Evolutionary conservation across 345 rosid species (phyloP), one percentile per base, ranked within the genome.

Genomic region (Arabidopsis arenosa): DNA sequence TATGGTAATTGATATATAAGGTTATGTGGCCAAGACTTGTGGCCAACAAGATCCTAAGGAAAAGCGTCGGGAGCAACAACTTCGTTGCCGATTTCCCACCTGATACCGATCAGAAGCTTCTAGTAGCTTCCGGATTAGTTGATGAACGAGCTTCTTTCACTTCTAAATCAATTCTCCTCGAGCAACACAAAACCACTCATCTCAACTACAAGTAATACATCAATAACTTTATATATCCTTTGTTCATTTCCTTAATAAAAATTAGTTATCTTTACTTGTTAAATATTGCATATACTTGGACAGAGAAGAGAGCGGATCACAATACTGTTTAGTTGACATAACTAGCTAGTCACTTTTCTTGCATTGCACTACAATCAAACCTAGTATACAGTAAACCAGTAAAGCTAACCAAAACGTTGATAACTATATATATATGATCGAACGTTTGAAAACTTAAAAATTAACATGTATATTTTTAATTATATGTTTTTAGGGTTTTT

Each of bases 11-110:
- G 62, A 44, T 23, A 23, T 23, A 23, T 64, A 51, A 87, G 89
- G 85, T 91, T 69, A 89, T 87, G 90, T 89, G 92, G 96, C 93
- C 90, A 32, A 86, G 84, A 84, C 80, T 90, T 72, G 86, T 90
- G 33, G 93, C 86, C 23, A 90, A 77, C 79, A 93, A 90, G 84
- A 37, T 87, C 81, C 80, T 93, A 32, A 76, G 83, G 74, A 89
- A 80, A 70, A 74, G 85, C 59, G 59, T 84, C 45, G 91, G 96
- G n/a, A 85, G 89, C 89, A 87, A 75, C 80, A 89, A 83, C 72
- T 93, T 93, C n/a, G 86, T 86, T 0, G 88, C 98, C 0, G 98
- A 91, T 82, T 86, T 85, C 52, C 96, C 91, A 1, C 75, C 66
- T 54, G 63, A 65, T 45, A n/a, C 75, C 11, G 80, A 71, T 57